phyloP scores from a whole-genome alignment of 768 basidiomycete species.

The Hygrophorus pudorinus region DNA sequence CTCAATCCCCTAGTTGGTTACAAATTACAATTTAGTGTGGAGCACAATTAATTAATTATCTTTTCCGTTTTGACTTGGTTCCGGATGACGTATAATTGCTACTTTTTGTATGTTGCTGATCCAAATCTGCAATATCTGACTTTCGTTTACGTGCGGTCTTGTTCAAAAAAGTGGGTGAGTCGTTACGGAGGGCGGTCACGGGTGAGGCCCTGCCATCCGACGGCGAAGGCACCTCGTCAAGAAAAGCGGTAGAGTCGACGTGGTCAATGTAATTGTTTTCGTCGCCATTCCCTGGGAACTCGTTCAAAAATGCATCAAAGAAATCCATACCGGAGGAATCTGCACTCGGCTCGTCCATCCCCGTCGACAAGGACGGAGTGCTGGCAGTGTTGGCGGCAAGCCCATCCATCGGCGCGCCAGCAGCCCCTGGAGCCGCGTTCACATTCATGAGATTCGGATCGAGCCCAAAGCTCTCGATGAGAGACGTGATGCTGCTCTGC shows the following conservation, averaged over 20 bases:
- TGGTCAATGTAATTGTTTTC: slow-evolving; percentile 4
- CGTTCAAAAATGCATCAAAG: slow-evolving; percentile 14
- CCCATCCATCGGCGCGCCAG: slow-evolving; percentile 1
- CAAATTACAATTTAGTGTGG: too few relatives aligned
- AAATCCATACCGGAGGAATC: slow-evolving; percentile 11
- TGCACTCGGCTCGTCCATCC: slow-evolving; percentile 8
- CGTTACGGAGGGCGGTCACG: not conserved
- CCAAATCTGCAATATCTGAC: slow-evolving; percentile 23
- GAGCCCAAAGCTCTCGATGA: slow-evolving; percentile 64
- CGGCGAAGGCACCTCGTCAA: slow-evolving; percentile 14
- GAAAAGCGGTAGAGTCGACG: slow-evolving; percentile 12
- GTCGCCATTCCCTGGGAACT: slow-evolving; percentile 9
- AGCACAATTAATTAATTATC: not conserved
- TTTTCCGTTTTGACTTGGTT: slow-evolving; percentile 1
- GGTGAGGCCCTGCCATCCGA: slow-evolving; percentile 7
- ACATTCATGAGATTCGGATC: slow-evolving; percentile 33
- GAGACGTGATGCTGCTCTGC: slow-evolving; percentile 54
- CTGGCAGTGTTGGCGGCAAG: slow-evolving; percentile 1
- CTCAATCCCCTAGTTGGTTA: not conserved
- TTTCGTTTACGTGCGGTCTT: slow-evolving; percentile 28
- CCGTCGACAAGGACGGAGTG: slow-evolving; percentile 8
- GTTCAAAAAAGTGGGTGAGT: slow-evolving; percentile 1
- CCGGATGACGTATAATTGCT: not conserved
- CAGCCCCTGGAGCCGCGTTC: not conserved
- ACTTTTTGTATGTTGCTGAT: slow-evolving; percentile 8